These are phyloP conservation scores for Colletotrichum tropicicola DNA, from an alignment of 2,329 filamentous ascomycete species.

Conservation along the genomic window DNA sequence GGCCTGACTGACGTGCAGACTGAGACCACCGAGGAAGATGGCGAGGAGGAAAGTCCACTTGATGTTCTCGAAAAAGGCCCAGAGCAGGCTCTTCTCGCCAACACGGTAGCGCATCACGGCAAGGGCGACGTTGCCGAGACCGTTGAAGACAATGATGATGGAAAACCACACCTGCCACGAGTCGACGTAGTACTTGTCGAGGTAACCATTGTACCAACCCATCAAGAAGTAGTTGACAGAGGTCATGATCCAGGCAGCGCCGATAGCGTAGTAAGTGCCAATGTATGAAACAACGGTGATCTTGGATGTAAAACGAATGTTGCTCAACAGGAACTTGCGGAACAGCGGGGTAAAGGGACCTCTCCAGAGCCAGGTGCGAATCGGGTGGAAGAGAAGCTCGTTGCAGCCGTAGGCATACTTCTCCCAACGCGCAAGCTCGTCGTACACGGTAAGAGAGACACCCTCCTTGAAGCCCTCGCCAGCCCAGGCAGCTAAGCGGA, in stretches of 20 bases:
- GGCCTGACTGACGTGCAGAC: slow-evolving; percentile 82
- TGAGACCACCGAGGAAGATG: slow-evolving; percentile 85
- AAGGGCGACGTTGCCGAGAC: slow-evolving; percentile 76
- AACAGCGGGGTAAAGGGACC: slow-evolving; percentile 85
- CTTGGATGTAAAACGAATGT: slow-evolving; percentile 79
- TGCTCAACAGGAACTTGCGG: slow-evolving; percentile 75
- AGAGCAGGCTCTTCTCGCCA: slow-evolving; percentile 68
- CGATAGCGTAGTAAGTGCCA: slow-evolving; percentile 83
- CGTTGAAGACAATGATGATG: slow-evolving; percentile 81
- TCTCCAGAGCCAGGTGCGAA: slow-evolving; percentile 75
- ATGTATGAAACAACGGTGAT: slow-evolving; percentile 81
- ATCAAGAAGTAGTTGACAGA: slow-evolving; percentile 78
- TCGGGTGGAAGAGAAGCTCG: slow-evolving; percentile 82
- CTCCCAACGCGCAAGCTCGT: slow-evolving; percentile 86
- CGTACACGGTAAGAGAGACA: slow-evolving; percentile 84
- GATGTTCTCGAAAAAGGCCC: slow-evolving; percentile 69
- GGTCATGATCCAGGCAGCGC: slow-evolving; percentile 78
- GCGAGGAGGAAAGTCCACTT: slow-evolving; percentile 79
- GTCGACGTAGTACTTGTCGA: slow-evolving; percentile 84
- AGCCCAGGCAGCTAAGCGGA: slow-evolving; percentile 77
- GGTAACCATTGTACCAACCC: slow-evolving; percentile 79
- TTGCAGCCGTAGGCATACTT: slow-evolving; percentile 89
- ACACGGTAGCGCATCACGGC: slow-evolving; percentile 78
- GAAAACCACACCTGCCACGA: slow-evolving; percentile 84
- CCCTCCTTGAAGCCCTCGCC: slow-evolving; percentile 85